Evolutionary conservation across 1,284 basidiomycete genomes (phyloP).

Genomic region (Salmacisia buchloeana): DNA sequence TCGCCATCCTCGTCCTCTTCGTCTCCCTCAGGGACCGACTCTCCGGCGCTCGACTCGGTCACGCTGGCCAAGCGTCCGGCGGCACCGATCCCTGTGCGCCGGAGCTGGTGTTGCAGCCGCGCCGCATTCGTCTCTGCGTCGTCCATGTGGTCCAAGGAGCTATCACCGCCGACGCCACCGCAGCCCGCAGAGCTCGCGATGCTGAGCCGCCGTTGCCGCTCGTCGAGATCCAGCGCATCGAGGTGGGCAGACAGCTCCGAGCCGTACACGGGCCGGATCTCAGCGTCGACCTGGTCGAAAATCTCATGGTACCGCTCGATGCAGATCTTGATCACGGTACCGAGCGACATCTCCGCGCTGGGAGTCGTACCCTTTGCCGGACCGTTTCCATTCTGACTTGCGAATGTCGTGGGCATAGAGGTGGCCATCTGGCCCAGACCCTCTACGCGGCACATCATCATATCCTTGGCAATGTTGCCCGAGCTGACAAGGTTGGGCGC

Average conservation of each 20-base stretch:
- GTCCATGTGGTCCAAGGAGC: neutral
- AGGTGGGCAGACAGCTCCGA: neutral
- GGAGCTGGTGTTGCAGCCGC: neutral
- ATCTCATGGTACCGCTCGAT: slow-evolving; percentile 76
- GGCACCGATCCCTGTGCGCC: neutral
- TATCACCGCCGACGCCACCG: neutral
- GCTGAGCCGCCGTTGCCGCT: neutral
- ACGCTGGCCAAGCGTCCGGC: neutral
- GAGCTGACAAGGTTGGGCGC: slow-evolving; percentile 62
- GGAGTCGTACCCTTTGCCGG: slow-evolving; percentile 46
- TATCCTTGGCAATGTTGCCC: slow-evolving; percentile 29
- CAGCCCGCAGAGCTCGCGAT: too few species aligned
- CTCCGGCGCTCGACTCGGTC: neutral
- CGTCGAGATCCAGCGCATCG: neutral
- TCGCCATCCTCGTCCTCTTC: too few species aligned
- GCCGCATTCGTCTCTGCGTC: neutral
- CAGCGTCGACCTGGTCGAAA: slow-evolving; percentile 63
- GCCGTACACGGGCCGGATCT: slow-evolving; percentile 50
- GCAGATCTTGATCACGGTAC: slow-evolving; percentile 66
- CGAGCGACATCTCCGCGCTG: slow-evolving; percentile 60
- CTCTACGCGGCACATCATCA: slow-evolving; percentile 58
- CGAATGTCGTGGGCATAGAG: slow-evolving; percentile 17
- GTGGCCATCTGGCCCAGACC: slow-evolving; percentile 68
- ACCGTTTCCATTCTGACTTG: slow-evolving; percentile 52
- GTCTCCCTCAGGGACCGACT: neutral